Evolutionary conservation across 305 asterid genomes (phyloP).

Genomic region (Solanum aculeatissimum): DNA sequence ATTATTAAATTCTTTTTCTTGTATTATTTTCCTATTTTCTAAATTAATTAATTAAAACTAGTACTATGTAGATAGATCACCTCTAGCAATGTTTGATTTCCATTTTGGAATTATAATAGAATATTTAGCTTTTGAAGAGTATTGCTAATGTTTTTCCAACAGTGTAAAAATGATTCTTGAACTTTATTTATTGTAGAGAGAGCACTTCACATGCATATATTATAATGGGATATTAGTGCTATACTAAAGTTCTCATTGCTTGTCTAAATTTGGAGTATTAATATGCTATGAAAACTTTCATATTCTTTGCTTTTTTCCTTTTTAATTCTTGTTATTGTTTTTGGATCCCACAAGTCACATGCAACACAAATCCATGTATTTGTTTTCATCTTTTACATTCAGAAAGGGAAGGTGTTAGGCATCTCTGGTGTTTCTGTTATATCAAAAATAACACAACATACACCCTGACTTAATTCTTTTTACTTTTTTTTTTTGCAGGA

Average conservation of each 20-base stretch:
- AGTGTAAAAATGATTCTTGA: slow-evolving; percentile 6
- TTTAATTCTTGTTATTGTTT: not conserved
- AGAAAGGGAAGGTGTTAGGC: not conserved
- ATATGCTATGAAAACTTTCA: not conserved
- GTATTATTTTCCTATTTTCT: not conserved
- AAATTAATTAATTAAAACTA: not conserved
- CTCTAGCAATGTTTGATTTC: not conserved
- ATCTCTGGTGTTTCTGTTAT: not conserved
- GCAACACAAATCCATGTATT: not conserved
- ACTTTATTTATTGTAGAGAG: slow-evolving; percentile 14
- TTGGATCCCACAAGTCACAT: slow-evolving; percentile 1
- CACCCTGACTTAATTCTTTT: not conserved
- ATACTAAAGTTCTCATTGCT: slow-evolving; percentile 22
- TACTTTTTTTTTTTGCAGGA: slow-evolving; percentile 24
- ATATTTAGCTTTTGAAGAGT: slow-evolving; percentile 26
- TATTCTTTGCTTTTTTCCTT: not conserved
- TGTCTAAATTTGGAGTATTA: slow-evolving; percentile 17
- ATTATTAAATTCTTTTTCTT: not conserved
- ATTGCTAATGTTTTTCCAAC: slow-evolving; percentile 16
- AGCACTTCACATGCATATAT: slow-evolving; percentile 28
- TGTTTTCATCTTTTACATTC: not conserved
- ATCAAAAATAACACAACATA: not conserved
- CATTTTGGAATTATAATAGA: slow-evolving; percentile 17
- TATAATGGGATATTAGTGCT: slow-evolving; percentile 17
- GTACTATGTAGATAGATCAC: not conserved